phyloP scores from a whole-genome alignment of 2,329 filamentous ascomycete genomes.

The Amauroascus niger region DNA sequence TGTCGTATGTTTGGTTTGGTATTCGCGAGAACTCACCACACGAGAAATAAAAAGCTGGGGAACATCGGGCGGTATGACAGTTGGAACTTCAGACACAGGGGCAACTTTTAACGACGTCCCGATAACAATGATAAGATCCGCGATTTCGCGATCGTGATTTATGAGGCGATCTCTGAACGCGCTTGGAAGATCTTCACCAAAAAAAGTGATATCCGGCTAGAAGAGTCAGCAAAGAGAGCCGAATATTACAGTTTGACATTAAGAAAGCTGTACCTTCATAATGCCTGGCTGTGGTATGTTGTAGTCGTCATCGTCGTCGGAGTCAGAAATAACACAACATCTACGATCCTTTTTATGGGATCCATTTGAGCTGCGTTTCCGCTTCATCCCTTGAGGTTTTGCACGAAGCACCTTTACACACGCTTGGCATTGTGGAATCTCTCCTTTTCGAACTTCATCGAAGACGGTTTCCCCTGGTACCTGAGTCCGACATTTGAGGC shows the following conservation, averaged over 20 bases:
- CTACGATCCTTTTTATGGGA: constrained; percentile 44
- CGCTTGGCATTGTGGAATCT: constrained; percentile 64
- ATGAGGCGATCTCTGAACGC: constrained; percentile 72
- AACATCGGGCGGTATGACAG: constrained; percentile 64
- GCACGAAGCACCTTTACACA: constrained; percentile 52
- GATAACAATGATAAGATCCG: constrained; percentile 89
- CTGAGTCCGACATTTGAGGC: constrained; percentile 67
- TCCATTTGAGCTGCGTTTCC: constrained; percentile 44
- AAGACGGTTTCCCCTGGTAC: constrained; percentile 70
- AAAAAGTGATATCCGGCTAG: constrained; percentile 91
- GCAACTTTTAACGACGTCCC: constrained; percentile 93
- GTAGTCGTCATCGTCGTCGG: constrained; percentile 51
- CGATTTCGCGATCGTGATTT: constrained; percentile 66
- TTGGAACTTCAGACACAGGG: constrained; percentile 84
- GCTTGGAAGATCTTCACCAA: constrained; percentile 79
- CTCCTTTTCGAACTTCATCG: constrained; percentile 63
- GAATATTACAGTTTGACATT: not conserved
- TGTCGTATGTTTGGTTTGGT: not conserved
- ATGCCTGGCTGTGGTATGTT: constrained; percentile 61
- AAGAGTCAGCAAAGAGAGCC: constrained; percentile 14
- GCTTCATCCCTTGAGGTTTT: constrained; percentile 42
- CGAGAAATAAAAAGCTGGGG: constrained; percentile 87
- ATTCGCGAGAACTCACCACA: constrained; percentile 43
- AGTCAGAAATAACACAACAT: constrained; percentile 46
- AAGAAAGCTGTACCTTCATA: constrained; percentile 52